phyloP scores from a whole-genome alignment of 2,329 filamentous ascomycete genomes.

The Polychaeton citri region DNA sequence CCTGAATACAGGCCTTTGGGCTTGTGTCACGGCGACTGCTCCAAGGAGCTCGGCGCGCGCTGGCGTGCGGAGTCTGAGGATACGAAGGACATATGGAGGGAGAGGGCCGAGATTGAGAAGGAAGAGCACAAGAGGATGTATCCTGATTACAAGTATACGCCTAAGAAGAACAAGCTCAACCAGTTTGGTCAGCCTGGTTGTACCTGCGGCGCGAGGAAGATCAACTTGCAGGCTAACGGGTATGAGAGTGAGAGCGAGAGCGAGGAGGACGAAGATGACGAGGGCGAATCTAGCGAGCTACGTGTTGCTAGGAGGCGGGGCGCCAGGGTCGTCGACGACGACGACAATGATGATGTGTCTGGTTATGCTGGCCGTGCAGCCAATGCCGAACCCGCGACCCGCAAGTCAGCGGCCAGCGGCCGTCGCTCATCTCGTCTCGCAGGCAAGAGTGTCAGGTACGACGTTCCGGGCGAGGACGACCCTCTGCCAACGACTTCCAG shows the following conservation, averaged over 20 bases:
- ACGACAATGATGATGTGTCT: too few species aligned
- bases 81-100: background rate
- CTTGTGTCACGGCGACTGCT: background rate
- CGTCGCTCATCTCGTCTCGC: too few species aligned
- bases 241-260: background rate
- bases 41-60: background rate
- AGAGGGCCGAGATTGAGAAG: background rate
- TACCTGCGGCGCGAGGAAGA: background rate
- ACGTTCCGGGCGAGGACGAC: background rate
- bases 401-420: too few species aligned
- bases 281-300: too few species aligned
- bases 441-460: background rate
- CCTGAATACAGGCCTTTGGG: background rate
- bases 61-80: background rate
- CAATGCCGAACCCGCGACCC: too few species aligned
- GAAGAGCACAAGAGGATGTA: background rate
- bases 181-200: background rate
- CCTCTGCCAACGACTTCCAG: background rate
- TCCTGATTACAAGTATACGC: background rate
- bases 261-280: slow-evolving; percentile 1
- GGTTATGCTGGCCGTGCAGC: too few species aligned
- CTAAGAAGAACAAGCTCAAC: background rate
- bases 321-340: too few species aligned
- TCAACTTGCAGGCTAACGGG: background rate
- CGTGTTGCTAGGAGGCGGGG: too few species aligned